Evolutionary conservation across 2,329 filamentous ascomycete species (phyloP).

Genomic region (Tricladium varicosporioides): DNA sequence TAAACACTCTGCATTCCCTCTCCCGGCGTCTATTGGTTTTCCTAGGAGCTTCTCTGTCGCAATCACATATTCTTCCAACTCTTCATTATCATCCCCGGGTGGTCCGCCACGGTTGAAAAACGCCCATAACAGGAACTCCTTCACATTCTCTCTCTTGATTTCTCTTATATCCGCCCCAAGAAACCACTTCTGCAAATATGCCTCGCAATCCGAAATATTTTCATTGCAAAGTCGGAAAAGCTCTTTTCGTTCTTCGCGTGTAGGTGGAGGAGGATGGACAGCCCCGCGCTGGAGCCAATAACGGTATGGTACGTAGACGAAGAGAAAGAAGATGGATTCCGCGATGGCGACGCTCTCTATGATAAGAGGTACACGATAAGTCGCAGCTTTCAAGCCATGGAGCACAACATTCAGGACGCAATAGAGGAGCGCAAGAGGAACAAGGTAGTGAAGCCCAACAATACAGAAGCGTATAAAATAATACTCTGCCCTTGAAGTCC

Average conservation of each 20-base stretch:
- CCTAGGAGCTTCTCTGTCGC: conserved; percentile 51
- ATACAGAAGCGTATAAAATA: conserved; percentile 47
- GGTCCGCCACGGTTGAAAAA: conserved; percentile 49
- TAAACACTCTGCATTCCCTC: conserved; percentile 50
- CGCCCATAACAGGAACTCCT: conserved; percentile 60
- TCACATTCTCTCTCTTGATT: conserved; percentile 57
- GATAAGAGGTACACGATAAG: conserved; percentile 28
- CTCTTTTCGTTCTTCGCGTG: conserved; percentile 44
- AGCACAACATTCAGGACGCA: conserved; percentile 35
- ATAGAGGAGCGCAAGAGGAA: conserved; percentile 48
- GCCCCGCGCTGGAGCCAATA: conserved; percentile 50
- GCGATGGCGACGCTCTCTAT: conserved; percentile 42
- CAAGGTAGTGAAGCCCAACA: conserved; percentile 45
- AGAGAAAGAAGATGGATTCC: conserved; percentile 54
- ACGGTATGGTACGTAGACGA: conserved; percentile 51
- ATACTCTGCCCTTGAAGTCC: conserved; percentile 32
- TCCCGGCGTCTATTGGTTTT: conserved; percentile 47
- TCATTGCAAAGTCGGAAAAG: conserved; percentile 51
- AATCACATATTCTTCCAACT: conserved; percentile 54
- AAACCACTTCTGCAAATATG: conserved; percentile 58
- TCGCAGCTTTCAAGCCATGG: conserved; percentile 32
- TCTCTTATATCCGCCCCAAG: conserved; percentile 48
- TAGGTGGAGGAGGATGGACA: conserved; percentile 45
- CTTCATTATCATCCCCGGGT: conserved; percentile 45
- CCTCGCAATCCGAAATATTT: conserved; percentile 50